A percentile compares a stretch with the other conserved stretches of the same genome.
Conservation (phyloP, 768 basidiomycete species). For the Russula lepida region DNA sequence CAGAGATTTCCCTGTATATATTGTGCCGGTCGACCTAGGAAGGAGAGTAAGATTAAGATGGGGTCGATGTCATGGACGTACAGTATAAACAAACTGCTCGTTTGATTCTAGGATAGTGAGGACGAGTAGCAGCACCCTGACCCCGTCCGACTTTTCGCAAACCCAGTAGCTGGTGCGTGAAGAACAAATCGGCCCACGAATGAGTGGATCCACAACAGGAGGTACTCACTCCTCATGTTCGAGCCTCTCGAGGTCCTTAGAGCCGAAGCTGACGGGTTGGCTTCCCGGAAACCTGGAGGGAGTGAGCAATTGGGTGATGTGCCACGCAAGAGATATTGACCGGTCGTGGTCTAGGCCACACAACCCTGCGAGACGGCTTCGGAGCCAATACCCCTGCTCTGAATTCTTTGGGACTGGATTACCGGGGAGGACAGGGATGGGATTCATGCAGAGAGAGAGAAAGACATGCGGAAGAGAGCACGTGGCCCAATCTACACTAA, state of each 20-base stretch:
- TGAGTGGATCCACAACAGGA: not conserved
- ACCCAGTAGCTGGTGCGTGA: constrained; percentile 81
- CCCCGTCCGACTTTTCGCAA: constrained; percentile 96
- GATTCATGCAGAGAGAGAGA: constrained; percentile 15
- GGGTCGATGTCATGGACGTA: constrained; percentile 25
- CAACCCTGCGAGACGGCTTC: constrained; percentile 48
- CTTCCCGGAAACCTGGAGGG: constrained; percentile 79
- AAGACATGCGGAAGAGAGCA: not conserved
- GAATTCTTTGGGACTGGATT: constrained; percentile 43
- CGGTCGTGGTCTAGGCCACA: constrained; percentile 59
- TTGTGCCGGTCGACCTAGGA: constrained; percentile 92
- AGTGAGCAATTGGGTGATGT: not conserved
- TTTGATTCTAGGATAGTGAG: constrained; percentile 44
- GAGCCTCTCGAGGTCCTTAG: constrained; percentile 60
- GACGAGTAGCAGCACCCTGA: constrained; percentile 83
- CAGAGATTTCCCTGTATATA: constrained; percentile 61
- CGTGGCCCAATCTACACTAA: constrained; percentile 7
- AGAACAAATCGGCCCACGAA: not conserved
- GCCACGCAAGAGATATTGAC: constrained; percentile 31
- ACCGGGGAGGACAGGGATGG: constrained; percentile 67
- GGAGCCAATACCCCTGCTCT: constrained; percentile 60
- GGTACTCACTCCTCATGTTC: constrained; percentile 71
- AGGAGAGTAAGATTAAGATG: not conserved
- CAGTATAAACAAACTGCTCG: constrained; percentile 65
- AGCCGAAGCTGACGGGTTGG: constrained; percentile 88